Evolutionary conservation across 148 eudicot species (phyloP).

Genomic region (Chenopodium formosanum): DNA sequence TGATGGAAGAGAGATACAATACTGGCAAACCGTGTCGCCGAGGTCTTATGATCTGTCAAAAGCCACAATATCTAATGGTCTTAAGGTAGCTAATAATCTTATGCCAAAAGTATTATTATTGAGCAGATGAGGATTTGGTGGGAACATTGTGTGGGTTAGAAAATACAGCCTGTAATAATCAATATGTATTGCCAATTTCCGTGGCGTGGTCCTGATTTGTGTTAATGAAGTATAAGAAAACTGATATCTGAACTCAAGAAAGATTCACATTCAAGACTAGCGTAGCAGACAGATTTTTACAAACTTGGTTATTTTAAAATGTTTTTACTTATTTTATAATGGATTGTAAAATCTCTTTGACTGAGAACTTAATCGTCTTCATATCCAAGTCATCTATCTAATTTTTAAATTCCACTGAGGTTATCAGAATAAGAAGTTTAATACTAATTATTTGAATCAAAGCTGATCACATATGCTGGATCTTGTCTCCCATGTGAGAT

Average conservation of each 20-base stretch:
- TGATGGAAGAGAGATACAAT: neutral
- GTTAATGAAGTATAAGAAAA: neutral
- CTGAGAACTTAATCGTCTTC: neutral
- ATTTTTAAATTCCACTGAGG: neutral
- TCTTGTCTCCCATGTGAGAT: slow-evolving; percentile 34
- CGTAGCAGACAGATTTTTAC: neutral
- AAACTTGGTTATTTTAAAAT: neutral
- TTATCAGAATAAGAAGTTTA: neutral
- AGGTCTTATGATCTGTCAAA: neutral
- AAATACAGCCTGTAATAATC: neutral
- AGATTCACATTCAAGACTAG: slow-evolving; percentile 3
- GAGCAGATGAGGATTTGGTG: neutral
- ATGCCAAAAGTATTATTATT: neutral
- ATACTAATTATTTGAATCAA: neutral
- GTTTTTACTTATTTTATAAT: too few species aligned
- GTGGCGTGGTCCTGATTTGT: neutral
- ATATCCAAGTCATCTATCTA: neutral
- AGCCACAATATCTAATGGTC: neutral
- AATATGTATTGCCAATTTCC: neutral
- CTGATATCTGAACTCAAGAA: neutral
- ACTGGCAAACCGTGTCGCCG: neutral
- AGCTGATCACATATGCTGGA: slow-evolving; percentile 12
- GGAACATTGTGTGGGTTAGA: neutral
- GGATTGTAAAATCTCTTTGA: neutral
- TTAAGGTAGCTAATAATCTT: neutral